Percentiles rank a stretch among this genome's conserved stretches.
Evolutionary conservation across 768 basidiomycete species (phyloP).

Genomic region (Asterophora lycoperdoides): DNA sequence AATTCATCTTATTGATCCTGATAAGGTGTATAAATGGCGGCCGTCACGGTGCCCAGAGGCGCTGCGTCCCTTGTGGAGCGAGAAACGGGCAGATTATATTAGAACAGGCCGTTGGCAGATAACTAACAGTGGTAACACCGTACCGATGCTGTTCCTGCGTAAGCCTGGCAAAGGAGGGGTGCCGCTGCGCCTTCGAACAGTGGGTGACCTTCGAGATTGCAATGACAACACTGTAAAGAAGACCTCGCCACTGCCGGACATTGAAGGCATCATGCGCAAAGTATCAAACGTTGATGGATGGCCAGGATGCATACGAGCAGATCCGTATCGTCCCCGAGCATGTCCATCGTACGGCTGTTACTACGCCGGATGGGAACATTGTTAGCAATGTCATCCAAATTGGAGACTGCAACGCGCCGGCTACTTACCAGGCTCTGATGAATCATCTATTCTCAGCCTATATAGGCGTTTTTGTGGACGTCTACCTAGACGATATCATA

Average conservation of each 20-base stretch:
- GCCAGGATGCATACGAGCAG: slow-evolving; percentile 3
- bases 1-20: slow-evolving; percentile 31
- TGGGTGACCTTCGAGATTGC: background rate
- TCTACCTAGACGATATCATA: slow-evolving; percentile 4
- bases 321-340: background rate
- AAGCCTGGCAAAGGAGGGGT: background rate
- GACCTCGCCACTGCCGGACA: background rate
- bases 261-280: background rate
- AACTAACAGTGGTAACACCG: background rate
- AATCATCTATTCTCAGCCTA: slow-evolving; percentile 1
- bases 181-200: background rate
- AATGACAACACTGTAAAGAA: background rate
- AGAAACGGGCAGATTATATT: slow-evolving; percentile 9
- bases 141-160: background rate
- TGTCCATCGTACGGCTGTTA: background rate
- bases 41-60: slow-evolving; percentile 12
- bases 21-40: slow-evolving; percentile 21
- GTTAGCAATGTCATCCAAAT: background rate
- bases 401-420: slow-evolving; percentile 3
- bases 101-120: slow-evolving; percentile 7
- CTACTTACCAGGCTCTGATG: slow-evolving; percentile 5
- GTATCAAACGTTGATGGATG: slow-evolving; percentile 1
- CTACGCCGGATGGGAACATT: slow-evolving; percentile 8
- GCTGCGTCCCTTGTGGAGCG: slow-evolving; percentile 9
- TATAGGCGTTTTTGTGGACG: background rate